Evolutionary conservation across 2,329 filamentous ascomycete species (phyloP).

Genomic region (Stagonosporopsis chrysanthemi): DNA sequence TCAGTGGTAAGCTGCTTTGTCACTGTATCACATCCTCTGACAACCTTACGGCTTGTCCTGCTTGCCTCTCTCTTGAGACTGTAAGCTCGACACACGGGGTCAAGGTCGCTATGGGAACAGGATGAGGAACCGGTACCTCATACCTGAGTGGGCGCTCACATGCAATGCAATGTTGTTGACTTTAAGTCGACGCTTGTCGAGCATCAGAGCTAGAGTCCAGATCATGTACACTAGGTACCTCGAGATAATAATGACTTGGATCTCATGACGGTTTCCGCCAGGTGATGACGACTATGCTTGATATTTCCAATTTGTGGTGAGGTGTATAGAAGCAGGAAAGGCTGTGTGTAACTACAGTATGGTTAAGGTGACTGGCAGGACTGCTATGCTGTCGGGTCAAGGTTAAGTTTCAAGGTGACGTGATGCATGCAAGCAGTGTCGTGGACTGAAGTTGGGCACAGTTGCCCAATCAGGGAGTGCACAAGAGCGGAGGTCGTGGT

Average conservation of each 20-base stretch:
- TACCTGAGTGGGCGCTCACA: neutral
- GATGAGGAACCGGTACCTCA: conserved; percentile 12
- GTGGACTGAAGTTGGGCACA: conserved; percentile 1
- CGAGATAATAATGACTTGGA: conserved; percentile 6
- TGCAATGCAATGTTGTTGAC: neutral
- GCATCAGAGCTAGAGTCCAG: neutral
- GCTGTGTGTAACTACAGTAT: neutral
- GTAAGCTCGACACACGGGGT: neutral
- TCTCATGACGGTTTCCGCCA: neutral
- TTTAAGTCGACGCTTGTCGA: neutral
- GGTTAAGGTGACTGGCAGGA: no score
- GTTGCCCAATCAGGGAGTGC: conserved; percentile 5
- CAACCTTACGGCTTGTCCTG: neutral
- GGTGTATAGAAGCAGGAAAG: neutral
- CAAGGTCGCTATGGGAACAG: neutral
- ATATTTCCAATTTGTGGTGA: neutral
- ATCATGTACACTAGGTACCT: conserved; percentile 6
- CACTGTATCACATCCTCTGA: neutral
- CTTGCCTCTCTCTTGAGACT: neutral
- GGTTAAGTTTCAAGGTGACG: no score
- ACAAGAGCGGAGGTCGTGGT: conserved; percentile 7
- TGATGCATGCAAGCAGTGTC: neutral
- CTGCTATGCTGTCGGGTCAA: no score
- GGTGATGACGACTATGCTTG: neutral
- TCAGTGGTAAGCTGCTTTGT: conserved; percentile 16